Evolutionary conservation across 2,329 filamentous ascomycete species (phyloP), one percentile per base, ranked within the genome.

Genomic region (Sarocladium strictum): DNA sequence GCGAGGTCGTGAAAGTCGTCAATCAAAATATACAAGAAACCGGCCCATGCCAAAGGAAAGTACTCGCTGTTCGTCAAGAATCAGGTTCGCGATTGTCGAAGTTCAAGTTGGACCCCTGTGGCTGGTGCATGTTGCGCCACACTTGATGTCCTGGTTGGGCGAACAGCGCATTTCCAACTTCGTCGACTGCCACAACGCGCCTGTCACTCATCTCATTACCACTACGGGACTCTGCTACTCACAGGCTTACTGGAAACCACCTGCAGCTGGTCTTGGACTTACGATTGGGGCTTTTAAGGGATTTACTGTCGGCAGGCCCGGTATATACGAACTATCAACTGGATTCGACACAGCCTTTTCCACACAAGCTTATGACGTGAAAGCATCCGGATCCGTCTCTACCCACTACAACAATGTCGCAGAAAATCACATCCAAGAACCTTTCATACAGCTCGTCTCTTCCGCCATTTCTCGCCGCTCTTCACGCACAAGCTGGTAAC

Each of bases 401-500:
- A 27, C n/a, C 10, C 21, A 21, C n/a, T 17, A 27, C 43, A n/a
- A 5, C 21, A 27, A 78, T 78, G 76, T 69, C 76, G 6, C 72
- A 77, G 33, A 87, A 84, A 63, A 86, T 89, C 65, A 89, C 83
- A 53, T 75, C 82, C 61, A 89, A 88, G 63, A 85, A 89, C 68
- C 78, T 91, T 50, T 77, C 78, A 56, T 91, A 89, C 76, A 76
- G 80, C 72, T 68, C 67, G 40, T 72, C 74, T 6, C 76, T 83
- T 17, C 83, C 83, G 19, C 82, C 83, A 4, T 86, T 86, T 66
- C 79, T 86, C 53, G 76, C 76, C 26, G 73, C 74, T 17, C 73
- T 85, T 23, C 76, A 78, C 72, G 75, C 79, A 60, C 70, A 83
- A 67, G 65, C 74, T 68, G 69, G 78, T 65, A 67, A 69, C 69